Evolutionary conservation across 306 rosid species (phyloP), one percentile per base, ranked within the genome.

Genomic region (Sechiopsis laciniata): DNA sequence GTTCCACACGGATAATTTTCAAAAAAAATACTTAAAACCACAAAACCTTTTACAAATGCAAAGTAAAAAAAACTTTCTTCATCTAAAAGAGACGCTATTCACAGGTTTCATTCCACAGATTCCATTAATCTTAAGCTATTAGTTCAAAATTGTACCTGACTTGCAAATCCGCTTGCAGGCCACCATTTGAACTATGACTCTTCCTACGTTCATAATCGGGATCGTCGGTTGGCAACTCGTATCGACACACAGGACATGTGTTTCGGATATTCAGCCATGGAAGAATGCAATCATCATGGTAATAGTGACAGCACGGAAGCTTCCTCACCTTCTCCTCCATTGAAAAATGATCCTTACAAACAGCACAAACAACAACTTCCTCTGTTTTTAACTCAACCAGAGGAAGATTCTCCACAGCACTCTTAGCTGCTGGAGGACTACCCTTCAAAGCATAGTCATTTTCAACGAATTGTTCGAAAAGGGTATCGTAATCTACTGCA

Each of bases 211-310:
- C 96, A 21, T 92, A 89, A 67, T 92, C 91, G 0, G 86, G 86
- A 80, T 93, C 97, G 77, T 90, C 97, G 0, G 98, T 93, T 5
- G 97, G 97, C 82, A 93, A 78, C 83, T 90, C 98, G 52, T 71
- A 87, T 84, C 97, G 84, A 80, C 98, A 93, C 72, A 90, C 91
- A 0, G 98, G 98, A 72, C 98, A 93, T 0, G 98, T 88, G 74
- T 93, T 90, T 7, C 91, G 91, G 45, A 93, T 93, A 63, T 80
- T 77, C 82, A 93, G 75, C 98, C 98, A 93, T 0, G 97, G 98
- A 74, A 87, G 77, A 80, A 93, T 90, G 85, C 97, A 93, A 60
- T 93, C 98, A 2, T 85, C 93, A 46, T 93, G 98, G 72, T 84
- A 93, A 79, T 82, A 93, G 70, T 93, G 97, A 1, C 81, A 84